Evolutionary conservation across 23 red algal species (phyloP), one percentile per base, ranked within the genome.

Genomic region (Chondrus crispus): DNA sequence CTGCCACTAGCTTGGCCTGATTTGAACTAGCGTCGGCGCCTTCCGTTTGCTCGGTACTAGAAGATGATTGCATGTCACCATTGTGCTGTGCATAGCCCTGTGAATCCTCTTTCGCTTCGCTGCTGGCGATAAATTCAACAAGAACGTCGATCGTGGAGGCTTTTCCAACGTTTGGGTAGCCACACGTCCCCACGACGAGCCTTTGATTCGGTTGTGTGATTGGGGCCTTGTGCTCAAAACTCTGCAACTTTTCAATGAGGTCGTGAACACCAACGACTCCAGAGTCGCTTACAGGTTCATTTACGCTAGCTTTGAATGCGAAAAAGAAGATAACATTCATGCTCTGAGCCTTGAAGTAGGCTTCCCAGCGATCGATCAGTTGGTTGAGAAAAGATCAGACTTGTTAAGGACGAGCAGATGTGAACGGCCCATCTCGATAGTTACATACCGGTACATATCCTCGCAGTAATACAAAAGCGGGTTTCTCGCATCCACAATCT

Each of bases 91-190:
- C 0, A n/a, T n/a, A n/a, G n/a, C n/a, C n/a, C 3, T 58, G 46
- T 7, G 2, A 16, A 4, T 77, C 85, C 43, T 60, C 26, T 48
- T 29, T 7, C 2, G 13, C 5, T 3, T 78, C 29, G 26, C 33
- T 1, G 38, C 49, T 33, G 19, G 50, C 49, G 9, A 63, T 26
- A 33, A 38, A 33, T 70, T 88, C 96, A 53, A 98, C 64, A 54
- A 98, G 62, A 28, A 88, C 81, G 69, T 98, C 96, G 76, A 96
- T 95, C 5, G 97, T 98, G 3, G 97, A 98, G 30, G 89, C 90
- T 68, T 98, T 98, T 42, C 97, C 97, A 4, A 98, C 97, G 75
- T 98, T 98, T 40, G 97, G 97, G 74, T 98, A 98, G 40, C 97
- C 97, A 47, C 95, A 91, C 71, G 96, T 91, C 28, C 97, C 97